Evolutionary conservation across 2,329 filamentous ascomycete genomes (phyloP).

Genomic region (Hymenoscyphus scutula): DNA sequence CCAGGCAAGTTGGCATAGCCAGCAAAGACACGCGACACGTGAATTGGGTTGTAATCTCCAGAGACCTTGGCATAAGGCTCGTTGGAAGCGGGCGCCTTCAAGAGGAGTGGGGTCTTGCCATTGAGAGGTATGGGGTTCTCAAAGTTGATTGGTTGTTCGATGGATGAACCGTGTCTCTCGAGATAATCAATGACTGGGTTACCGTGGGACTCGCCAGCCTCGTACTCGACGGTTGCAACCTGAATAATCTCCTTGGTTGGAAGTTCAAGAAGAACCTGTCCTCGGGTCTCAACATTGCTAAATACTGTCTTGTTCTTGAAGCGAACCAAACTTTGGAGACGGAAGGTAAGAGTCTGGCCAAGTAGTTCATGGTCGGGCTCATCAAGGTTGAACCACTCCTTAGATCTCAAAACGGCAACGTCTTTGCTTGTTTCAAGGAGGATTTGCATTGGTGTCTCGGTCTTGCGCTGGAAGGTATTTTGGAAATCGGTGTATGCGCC

Average conservation of each 20-base stretch:
- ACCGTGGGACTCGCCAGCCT: constrained; percentile 84
- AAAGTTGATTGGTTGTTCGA: constrained; percentile 95
- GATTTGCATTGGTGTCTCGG: constrained; percentile 91
- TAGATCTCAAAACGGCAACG: constrained; percentile 88
- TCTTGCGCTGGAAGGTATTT: constrained; percentile 98
- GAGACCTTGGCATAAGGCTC: constrained; percentile 98
- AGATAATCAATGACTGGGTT: constrained; percentile 98
- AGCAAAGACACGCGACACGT: constrained; percentile 95
- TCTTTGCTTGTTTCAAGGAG: constrained; percentile 86
- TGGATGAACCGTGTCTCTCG: constrained; percentile 82
- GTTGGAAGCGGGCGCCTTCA: constrained; percentile 92
- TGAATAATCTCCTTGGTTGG: constrained; percentile 97
- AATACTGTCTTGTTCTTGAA: constrained; percentile 96
- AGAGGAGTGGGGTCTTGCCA: constrained; percentile 81
- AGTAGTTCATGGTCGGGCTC: constrained; percentile 84
- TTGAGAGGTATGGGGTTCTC: constrained; percentile 96
- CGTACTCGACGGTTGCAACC: constrained; percentile 95
- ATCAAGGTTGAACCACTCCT: constrained; percentile 93
- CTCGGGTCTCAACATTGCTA: constrained; percentile 86
- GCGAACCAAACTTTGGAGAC: constrained; percentile 82
- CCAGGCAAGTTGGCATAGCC: constrained; percentile 93
- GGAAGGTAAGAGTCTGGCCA: constrained; percentile 93
- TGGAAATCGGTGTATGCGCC: constrained; percentile 90
- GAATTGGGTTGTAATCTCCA: constrained; percentile 97
- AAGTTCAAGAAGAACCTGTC: constrained; percentile 89